A percentile compares a stretch with the other conserved stretches of the same genome.
phyloP scores from a whole-genome alignment of 768 basidiomycete genomes.

The Xerocomus spinulosus region DNA sequence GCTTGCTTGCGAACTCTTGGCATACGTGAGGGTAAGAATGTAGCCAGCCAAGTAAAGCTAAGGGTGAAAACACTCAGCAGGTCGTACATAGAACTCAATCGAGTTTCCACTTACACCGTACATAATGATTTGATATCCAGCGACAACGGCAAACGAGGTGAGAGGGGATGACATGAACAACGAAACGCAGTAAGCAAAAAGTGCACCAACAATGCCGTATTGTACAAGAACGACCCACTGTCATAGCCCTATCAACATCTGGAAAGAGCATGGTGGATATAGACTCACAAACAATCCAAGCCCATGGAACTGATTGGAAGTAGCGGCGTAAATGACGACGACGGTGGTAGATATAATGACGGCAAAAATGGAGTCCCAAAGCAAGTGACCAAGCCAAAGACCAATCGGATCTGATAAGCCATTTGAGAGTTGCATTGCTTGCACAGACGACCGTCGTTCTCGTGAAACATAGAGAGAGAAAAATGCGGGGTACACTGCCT shows the following conservation, averaged over 20 bases:
- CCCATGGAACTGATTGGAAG: conserved; percentile 60
- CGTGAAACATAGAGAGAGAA: conserved; percentile 71
- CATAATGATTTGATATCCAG: conserved; percentile 69
- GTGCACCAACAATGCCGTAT: conserved; percentile 62
- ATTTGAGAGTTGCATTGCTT: conserved; percentile 80
- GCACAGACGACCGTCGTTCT: conserved; percentile 63
- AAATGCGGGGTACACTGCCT: conserved; percentile 81
- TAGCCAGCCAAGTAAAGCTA: conserved; percentile 66
- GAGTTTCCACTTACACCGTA: conserved; percentile 50
- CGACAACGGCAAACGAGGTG: conserved; percentile 67
- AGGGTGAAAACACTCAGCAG: not conserved
- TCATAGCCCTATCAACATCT: not conserved
- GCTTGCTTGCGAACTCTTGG: conserved; percentile 50
- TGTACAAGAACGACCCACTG: conserved; percentile 71
- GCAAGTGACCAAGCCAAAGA: conserved; percentile 74
- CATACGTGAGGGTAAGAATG: conserved; percentile 70
- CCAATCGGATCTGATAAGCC: conserved; percentile 66
- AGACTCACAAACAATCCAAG: conserved; percentile 57
- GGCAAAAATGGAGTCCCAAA: conserved; percentile 64
- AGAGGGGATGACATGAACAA: conserved; percentile 60
- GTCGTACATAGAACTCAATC: not conserved
- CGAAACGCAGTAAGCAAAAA: conserved; percentile 67
- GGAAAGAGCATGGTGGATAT: not conserved
- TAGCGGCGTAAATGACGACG: conserved; percentile 53
- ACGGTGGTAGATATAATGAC: conserved; percentile 61